These are phyloP conservation scores for Coemansia sp. DNA, from an alignment of 192 early-diverging fungal species.

Conservation along the genomic window DNA sequence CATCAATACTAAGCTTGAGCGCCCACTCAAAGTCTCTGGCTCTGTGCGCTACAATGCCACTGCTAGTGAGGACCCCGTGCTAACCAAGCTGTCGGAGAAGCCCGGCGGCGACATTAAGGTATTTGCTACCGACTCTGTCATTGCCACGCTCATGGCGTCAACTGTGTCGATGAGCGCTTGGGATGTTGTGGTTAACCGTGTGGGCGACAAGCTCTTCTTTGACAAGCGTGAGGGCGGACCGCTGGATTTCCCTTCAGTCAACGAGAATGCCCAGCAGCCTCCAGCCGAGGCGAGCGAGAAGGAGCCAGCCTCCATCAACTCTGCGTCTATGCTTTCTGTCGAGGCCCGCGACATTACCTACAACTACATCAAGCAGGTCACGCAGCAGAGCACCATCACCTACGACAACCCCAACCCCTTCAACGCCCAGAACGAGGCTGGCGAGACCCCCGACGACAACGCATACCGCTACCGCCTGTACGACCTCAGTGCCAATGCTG, in stretches of 20 bases:
- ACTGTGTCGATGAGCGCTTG: slow-evolving; percentile 89
- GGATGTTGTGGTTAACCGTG: slow-evolving; percentile 91
- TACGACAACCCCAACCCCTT: slow-evolving; percentile 79
- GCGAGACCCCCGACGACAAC: slow-evolving; percentile 54
- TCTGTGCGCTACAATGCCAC: slow-evolving; percentile 72
- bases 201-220: slow-evolving; percentile 76
- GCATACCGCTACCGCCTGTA: slow-evolving; percentile 90
- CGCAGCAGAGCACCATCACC: slow-evolving; percentile 51
- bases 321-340: slow-evolving; percentile 72
- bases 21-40: slow-evolving; percentile 63
- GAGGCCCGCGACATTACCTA: slow-evolving; percentile 88
- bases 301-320: slow-evolving; percentile 74
- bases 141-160: slow-evolving; percentile 90
- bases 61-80: slow-evolving; percentile 84
- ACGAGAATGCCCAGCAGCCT: slow-evolving; percentile 92
- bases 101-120: slow-evolving; percentile 58
- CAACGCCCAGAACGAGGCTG: slow-evolving; percentile 50
- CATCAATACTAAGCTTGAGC: slow-evolving; percentile 75
- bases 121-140: slow-evolving; percentile 85
- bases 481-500: slow-evolving; percentile 60
- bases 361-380: slow-evolving; percentile 79
- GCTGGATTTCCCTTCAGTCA: slow-evolving; percentile 85
- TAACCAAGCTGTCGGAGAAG: slow-evolving; percentile 55
- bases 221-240: slow-evolving; percentile 86
- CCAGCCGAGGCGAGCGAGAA: slow-evolving; percentile 86